These are phyloP conservation scores for Diddensiella caesifluorescens DNA, from an alignment of 805 yeast genomes.

Conservation along the genomic window DNA sequence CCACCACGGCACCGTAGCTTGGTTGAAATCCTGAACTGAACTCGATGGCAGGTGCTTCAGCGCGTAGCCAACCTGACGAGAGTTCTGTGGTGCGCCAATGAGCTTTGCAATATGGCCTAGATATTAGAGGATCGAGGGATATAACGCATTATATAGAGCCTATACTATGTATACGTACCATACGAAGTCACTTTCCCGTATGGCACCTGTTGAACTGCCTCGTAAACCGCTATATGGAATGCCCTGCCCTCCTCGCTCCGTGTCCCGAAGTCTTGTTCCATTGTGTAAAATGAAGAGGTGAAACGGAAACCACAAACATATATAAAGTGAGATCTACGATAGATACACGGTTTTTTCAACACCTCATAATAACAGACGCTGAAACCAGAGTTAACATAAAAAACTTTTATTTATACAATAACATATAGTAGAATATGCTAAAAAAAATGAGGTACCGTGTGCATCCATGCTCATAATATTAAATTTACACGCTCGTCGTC, in stretches of 20 bases:
- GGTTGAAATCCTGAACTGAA: slow-evolving; percentile 24
- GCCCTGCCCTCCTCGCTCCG: slow-evolving; percentile 44
- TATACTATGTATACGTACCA: slow-evolving; percentile 35
- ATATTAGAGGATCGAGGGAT: not conserved
- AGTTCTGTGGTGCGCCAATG: slow-evolving; percentile 55
- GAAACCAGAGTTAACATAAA: too few relatives aligned
- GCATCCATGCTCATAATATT: too few relatives aligned
- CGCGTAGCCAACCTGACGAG: slow-evolving; percentile 72
- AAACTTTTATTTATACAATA: too few relatives aligned
- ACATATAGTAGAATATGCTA: too few relatives aligned
- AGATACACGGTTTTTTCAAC: too few relatives aligned
- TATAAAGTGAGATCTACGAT: too few relatives aligned
- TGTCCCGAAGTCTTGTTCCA: slow-evolving; percentile 19
- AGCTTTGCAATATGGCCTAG: slow-evolving; percentile 62
- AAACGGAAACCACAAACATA: too few relatives aligned
- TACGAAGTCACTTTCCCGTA: slow-evolving; percentile 62
- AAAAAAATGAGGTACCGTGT: too few relatives aligned
- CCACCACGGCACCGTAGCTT: slow-evolving; percentile 69
- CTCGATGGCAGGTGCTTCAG: slow-evolving; percentile 46
- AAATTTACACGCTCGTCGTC: too few relatives aligned
- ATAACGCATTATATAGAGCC: not conserved
- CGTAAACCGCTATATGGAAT: slow-evolving; percentile 59
- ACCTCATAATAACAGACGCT: too few relatives aligned
- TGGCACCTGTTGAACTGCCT: slow-evolving; percentile 50
- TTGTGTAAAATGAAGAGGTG: too few relatives aligned